Evolutionary conservation across 169 alveolate species (phyloP), one percentile per base, ranked within the genome.

Genomic region (Cryptosporidium bovis): DNA sequence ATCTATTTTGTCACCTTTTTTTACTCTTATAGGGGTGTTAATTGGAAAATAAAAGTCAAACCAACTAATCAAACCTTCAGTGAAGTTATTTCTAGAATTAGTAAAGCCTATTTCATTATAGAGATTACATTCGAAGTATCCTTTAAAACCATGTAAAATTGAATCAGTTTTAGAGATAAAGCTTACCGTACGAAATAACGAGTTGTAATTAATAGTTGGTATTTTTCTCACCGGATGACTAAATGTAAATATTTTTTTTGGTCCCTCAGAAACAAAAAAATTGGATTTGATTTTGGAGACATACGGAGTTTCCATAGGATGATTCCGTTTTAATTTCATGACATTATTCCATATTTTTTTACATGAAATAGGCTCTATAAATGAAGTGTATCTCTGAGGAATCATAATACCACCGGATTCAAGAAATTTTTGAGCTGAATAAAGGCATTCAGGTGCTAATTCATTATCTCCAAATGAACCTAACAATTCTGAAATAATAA

Each of bases 381-480:
- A 92, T 50, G 93, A 90, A 5, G 90, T 71, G 48, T 93, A 91
- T 12, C 85, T 62, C 31, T 82, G 82, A 34, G 97, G 97, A 50
- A 94, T 92, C 82, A 89, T 92, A 2, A 93, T 90, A 8, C 96
- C 95, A 18, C 82, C 90, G 40, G 89, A 83, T 51, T 91, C 90
- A 56, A 93, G 36, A 82, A 90, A 91, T 64, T 84, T 51, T 64
- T 91, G 90, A 53, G 95, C 93, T 58, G 93, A 90, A 16, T 66
- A 66, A 20, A 95, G 89, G 64, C 96, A 94, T 82, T 95, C 97
- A 3, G 97, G 96, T 33, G 94, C 90, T 12, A 94, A 90, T 83
- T 95, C 97, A 82, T 95, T 95, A 87, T 94, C 96, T 48, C 97
- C 96, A 87, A 95, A 95, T 36, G 95, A 90, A 40, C 97, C 97